These are phyloP conservation scores for Zygosaccharomyces lentus DNA, from an alignment of 805 yeast species.

Conservation along the genomic window DNA sequence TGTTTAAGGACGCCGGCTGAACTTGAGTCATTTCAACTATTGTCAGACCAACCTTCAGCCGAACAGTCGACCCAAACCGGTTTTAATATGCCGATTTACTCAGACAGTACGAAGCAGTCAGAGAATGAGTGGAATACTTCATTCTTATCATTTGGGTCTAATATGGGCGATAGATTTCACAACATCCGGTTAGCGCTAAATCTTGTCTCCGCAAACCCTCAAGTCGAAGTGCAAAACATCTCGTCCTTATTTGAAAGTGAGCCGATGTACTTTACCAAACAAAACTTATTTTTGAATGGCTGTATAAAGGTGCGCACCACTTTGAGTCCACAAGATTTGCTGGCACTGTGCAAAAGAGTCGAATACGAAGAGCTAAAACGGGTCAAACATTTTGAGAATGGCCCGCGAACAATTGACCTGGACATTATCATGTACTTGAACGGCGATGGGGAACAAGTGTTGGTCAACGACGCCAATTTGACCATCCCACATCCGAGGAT, in stretches of 20 bases:
- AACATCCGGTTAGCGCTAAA: constrained; percentile 57
- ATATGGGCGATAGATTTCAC: constrained; percentile 63
- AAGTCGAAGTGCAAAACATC: constrained; percentile 50
- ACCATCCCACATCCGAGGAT: constrained; percentile 82
- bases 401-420: constrained; percentile 87
- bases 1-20: constrained; percentile 47
- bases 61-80: constrained; percentile 17
- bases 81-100: constrained; percentile 37
- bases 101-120: neutral
- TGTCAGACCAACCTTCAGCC: neutral
- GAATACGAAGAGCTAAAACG: constrained; percentile 71
- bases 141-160: constrained; percentile 86
- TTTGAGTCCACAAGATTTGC: constrained; percentile 59
- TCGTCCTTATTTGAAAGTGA: constrained; percentile 83
- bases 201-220: constrained; percentile 34
- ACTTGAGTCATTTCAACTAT: constrained; percentile 24
- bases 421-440: constrained; percentile 67
- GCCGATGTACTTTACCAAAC: constrained; percentile 88
- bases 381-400: constrained; percentile 77
- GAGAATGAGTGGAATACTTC: constrained; percentile 38
- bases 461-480: constrained; percentile 54
- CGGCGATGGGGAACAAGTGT: constrained; percentile 35
- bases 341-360: constrained; percentile 60
- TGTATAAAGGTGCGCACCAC: constrained; percentile 62
- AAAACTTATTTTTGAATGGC: constrained; percentile 80